Evolutionary conservation across 2,329 filamentous ascomycete genomes (phyloP).

Genomic region (Fusarium azukiicola): DNA sequence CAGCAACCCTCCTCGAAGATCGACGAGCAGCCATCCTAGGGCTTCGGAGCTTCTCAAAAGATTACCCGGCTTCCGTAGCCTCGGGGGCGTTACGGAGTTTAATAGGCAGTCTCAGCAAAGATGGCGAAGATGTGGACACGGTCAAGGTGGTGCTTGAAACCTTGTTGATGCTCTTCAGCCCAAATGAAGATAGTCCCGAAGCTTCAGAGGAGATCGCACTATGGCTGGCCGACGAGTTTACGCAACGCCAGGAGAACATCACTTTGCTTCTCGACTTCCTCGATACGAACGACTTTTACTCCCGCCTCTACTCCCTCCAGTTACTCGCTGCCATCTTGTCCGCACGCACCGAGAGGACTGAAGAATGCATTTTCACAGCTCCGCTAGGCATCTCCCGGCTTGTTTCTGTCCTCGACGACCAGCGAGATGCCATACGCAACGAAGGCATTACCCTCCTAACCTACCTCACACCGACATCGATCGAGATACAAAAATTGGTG

Average conservation of each 20-base stretch:
- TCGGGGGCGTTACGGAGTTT: constrained; percentile 94
- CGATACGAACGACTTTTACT: constrained; percentile 93
- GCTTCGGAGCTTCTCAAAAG: constrained; percentile 96
- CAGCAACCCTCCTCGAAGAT: constrained; percentile 96
- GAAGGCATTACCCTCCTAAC: constrained; percentile 93
- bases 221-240: constrained; percentile 99
- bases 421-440: constrained; percentile 92
- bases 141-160: constrained; percentile 98
- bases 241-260: constrained; percentile 98
- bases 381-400: constrained; percentile 93
- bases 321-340: constrained; percentile 92
- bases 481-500: constrained; percentile 96
- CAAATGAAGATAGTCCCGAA: constrained; percentile 88
- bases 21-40: constrained; percentile 95
- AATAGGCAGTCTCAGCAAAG: constrained; percentile 91
- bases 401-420: constrained; percentile 91
- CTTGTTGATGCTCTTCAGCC: constrained; percentile 93
- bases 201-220: constrained; percentile 97
- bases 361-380: constrained; percentile 95
- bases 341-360: constrained; percentile 93
- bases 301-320: constrained; percentile 94
- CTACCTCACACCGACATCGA: constrained; percentile 91
- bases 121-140: constrained; percentile 97
- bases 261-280: constrained; percentile 94
- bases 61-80: constrained; percentile 97